Evolutionary conservation across 2,329 filamentous ascomycete species (phyloP), one percentile per base, ranked within the genome.

Genomic region (Trichoderma sp.): DNA sequence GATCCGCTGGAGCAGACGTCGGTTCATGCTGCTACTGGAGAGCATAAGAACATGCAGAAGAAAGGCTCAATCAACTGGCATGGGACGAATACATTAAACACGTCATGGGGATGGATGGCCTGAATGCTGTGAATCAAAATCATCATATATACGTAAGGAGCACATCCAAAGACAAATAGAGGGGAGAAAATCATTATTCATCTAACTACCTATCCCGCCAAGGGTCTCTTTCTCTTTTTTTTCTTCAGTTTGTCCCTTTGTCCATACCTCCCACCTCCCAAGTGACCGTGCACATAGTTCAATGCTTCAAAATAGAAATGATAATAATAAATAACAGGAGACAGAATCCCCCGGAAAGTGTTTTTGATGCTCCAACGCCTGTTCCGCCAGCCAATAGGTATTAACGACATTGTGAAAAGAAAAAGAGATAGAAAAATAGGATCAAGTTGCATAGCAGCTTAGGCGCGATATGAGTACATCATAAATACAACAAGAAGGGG

Each of bases 171-270:
- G 5, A 70, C 37, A 75, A 71, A 76, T 83, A 85, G 87, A 85
- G 81, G 85, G 85, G 83, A 86, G 87, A 83, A 80, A 84, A 79
- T 79, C 81, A 85, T 86, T 87, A 85, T 81, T 43, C 77, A 79
- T 81, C 79, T 83, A 83, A 73, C 66, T 68, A 68, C 46, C 76
- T 76, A 73, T 43, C 39, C 39, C 18, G 7, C 43, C 78, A 77
- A 78, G 80, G 78, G 74, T 80, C 24, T 55, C 80, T 78, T 76
- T 49, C n/a, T 60, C n/a, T 54, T 78, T 66, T 66, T 66, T 58
- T 66, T 59, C 32, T 58, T 13, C 16, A 13, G 24, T 66, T 58
- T 66, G 28, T 58, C 54, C 54, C 79, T 77, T 78, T 79, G 78
- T 81, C 83, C 79, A 82, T 81, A 71, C 71, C 72, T 81, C 79